phyloP scores from a whole-genome alignment of 208 protist species.

The Plasmodiophora brassicae region DNA sequence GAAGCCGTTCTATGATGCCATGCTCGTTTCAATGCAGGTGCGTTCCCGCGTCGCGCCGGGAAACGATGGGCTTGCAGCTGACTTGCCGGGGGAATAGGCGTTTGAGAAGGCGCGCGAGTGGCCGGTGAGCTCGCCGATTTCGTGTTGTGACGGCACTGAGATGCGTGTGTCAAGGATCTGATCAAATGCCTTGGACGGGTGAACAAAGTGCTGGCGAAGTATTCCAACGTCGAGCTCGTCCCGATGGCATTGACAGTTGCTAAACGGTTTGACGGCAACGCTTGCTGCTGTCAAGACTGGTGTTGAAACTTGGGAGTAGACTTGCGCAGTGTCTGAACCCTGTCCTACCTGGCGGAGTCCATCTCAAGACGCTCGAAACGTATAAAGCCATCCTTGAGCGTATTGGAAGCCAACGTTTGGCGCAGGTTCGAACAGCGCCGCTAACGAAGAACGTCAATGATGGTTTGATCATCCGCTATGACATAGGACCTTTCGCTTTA shows the following conservation, averaged over 20 bases:
- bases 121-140: too few relatives aligned
- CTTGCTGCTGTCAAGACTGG: not conserved
- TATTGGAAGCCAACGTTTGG: not conserved
- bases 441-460: too few relatives aligned
- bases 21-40: not conserved
- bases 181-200: constrained; percentile 15
- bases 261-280: constrained; percentile 5
- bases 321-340: not conserved
- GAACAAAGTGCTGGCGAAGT: constrained; percentile 19
- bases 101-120: constrained; percentile 27
- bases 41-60: too few relatives aligned
- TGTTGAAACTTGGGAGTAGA: not conserved
- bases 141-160: too few relatives aligned
- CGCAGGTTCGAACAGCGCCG: not conserved
- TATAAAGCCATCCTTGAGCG: constrained; percentile 6
- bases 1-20: not conserved
- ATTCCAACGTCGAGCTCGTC: not conserved
- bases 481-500: constrained; percentile 2
- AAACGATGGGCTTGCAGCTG: too few relatives aligned
- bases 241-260: not conserved
- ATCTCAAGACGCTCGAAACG: constrained; percentile 13
- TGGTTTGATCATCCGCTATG: not conserved
- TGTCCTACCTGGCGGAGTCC: constrained; percentile 12
- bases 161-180: constrained; percentile 5
- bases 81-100: not conserved